Base-by-base conservation (phyloP, 768 basidiomycete genomes). In the Lentinula detonsa region DNA sequence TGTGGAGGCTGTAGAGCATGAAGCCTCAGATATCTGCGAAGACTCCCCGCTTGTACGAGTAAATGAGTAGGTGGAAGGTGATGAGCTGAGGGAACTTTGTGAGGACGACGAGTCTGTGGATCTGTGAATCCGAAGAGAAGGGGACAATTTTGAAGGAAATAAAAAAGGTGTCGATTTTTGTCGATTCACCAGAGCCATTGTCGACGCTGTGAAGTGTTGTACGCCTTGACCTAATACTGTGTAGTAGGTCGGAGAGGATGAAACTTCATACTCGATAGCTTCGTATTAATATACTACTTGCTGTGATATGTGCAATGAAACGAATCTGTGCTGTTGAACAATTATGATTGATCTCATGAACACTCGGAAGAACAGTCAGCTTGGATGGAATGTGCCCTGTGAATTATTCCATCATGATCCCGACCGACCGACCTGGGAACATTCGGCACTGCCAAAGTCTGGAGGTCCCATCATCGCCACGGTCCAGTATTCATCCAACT, bases 51-150 rank as follows among this genome's bases (percentile, higher is more conserved):
- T 45, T 46, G 59, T 49, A 15, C 31, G 31, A 37, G 13, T 31
- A 46, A 46, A 45, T 7, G 40, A 58, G 52, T 28, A 52, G 45
- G 8, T 21, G 33, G 45, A 43, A n/a, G 45, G 48, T 16, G 64
- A 70, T 57, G 72, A 78, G 40, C 73, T 86, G 28, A 77, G 76
- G 23, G 72, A 43, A 76, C 46, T 48, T 57, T 81, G 86, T 59
- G 85, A 87, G 65, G 66, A 69, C 21, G 79, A 86, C 49, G 85
- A 87, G 67, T 63, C 66, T n/a, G 70, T 75, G 35, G 81, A 86
- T 65, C 86, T 86, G 53, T 78, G 88, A 58, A 78, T 84, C 45
- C 86, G 88, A 70, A 75, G 74, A 11, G 71, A 74, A 60, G 64
- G 62, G 15, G 74, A 76, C 42, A 65, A 71, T 64, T 69, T 74